Evolutionary conservation across 306 rosid species (phyloP).

Genomic region (Mimosa bimucronata): DNA sequence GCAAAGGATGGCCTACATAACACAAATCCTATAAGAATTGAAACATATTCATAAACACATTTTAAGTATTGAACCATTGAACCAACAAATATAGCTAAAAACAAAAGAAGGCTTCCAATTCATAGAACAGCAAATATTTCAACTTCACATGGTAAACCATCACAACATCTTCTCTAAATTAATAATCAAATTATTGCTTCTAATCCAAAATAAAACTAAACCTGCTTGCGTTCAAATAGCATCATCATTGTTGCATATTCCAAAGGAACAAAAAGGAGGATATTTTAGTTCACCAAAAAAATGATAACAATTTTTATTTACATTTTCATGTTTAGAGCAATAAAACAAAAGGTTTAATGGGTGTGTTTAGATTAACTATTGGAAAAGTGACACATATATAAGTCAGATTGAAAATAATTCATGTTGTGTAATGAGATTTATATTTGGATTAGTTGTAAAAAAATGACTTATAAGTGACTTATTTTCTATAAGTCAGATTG

Average conservation of each 20-base stretch:
- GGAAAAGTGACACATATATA: too few relatives aligned
- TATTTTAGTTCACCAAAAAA: background rate
- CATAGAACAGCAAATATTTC: background rate
- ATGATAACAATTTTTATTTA: background rate
- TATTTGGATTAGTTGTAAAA: too few relatives aligned
- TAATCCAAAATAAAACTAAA: background rate
- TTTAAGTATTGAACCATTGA: background rate
- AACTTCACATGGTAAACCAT: background rate
- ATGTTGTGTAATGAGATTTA: too few relatives aligned
- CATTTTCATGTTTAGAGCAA: background rate
- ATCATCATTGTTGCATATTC: background rate
- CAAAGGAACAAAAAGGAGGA: background rate
- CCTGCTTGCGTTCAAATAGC: background rate
- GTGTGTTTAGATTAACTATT: too few relatives aligned
- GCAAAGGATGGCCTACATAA: background rate
- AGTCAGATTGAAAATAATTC: too few relatives aligned
- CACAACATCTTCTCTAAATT: background rate
- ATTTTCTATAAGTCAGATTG: too few relatives aligned
- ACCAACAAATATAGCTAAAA: constrained; percentile 4
- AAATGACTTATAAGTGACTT: too few relatives aligned
- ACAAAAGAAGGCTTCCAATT: constrained; percentile 7
- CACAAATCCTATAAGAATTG: background rate
- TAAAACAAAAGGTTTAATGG: background rate
- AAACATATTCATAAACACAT: background rate
- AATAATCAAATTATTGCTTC: background rate